phyloP scores from a whole-genome alignment of 2,329 filamentous ascomycete genomes.

The Arthrobotrys pseudoclavata region DNA sequence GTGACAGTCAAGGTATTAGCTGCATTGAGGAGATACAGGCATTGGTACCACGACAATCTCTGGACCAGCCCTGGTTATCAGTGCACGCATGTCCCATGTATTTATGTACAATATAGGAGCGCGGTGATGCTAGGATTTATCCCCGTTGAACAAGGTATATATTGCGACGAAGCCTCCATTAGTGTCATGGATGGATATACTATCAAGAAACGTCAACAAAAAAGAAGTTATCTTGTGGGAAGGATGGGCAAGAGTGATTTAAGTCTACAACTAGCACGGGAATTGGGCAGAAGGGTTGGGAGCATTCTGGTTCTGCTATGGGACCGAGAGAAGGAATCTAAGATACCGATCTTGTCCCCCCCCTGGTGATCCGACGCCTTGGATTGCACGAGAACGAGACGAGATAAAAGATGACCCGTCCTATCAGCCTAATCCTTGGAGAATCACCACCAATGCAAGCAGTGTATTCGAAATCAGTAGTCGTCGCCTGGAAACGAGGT shows the following conservation, averaged over 20 bases:
- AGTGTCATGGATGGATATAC: no score
- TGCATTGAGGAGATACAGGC: not conserved
- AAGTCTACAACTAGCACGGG: not conserved
- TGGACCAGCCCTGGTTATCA: no score
- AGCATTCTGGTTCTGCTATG: not conserved
- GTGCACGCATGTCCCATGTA: no score
- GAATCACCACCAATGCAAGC: not conserved
- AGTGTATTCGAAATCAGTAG: not conserved
- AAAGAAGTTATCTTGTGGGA: not conserved
- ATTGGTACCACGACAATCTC: no score
- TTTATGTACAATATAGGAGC: no score
- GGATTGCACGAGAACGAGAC: not conserved
- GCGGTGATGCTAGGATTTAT: constrained; percentile 1
- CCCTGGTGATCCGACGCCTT: not conserved
- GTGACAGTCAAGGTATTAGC: not conserved
- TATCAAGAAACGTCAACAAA: no score
- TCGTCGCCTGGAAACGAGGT: not conserved
- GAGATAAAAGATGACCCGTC: not conserved
- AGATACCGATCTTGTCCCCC: not conserved
- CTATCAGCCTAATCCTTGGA: not conserved
- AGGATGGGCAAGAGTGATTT: not conserved
- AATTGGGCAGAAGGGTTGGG: not conserved
- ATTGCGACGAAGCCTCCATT: no score
- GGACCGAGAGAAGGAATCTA: not conserved
- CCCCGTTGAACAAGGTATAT: not conserved